Base-by-base conservation (phyloP, 306 rosid genomes). In the Hippophae gyantsensis region DNA sequence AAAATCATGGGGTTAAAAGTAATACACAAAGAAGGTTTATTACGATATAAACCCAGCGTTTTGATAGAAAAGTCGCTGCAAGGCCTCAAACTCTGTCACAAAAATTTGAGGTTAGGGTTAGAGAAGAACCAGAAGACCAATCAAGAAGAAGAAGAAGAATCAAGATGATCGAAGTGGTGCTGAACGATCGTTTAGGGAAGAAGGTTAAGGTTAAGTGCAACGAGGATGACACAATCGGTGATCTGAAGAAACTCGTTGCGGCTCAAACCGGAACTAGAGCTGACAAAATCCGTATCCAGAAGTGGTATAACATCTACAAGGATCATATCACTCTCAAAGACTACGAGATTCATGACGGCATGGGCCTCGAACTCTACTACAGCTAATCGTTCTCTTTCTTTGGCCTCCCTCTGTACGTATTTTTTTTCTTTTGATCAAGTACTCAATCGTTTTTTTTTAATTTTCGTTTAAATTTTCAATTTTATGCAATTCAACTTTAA, bases 321-420 rank as follows among this genome's bases (percentile, higher is more conserved):
- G 56, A 52, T 14, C 96, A 89, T 61, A 85, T 85, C 76, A 85
- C 96, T 65, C 96, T 89, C 61, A 77, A 53, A 63, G 96, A 89
- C 69, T 89, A 83, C 49, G 94, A 89, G 74, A 79, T 89, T 53
- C 94, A 89, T 60, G 88, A 89, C 12, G 96, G 96, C 83, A 89
- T 82, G 94, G 96, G 96, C 70, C 96, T 89, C 54, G 90, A 89
- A 67, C 94, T 85, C 78, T 89, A 89, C 76, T 88, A 88, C 84
- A 85, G 84, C 65, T 84, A 18, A 40, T 23, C 26, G 7, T 3
- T 7, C 40, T 4, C 2, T 23, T 7, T 14, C 5, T 7, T 13
- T 3, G 7, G 1, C 11, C 18, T 23, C 13, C 56, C 13, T 46
- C 49, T 46, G 56, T 49, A 49, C 53, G 53, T 49, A 0, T 6